Conservation (phyloP, 2,329 filamentous ascomycete species). For the Beauveria pseudobassiana region DNA sequence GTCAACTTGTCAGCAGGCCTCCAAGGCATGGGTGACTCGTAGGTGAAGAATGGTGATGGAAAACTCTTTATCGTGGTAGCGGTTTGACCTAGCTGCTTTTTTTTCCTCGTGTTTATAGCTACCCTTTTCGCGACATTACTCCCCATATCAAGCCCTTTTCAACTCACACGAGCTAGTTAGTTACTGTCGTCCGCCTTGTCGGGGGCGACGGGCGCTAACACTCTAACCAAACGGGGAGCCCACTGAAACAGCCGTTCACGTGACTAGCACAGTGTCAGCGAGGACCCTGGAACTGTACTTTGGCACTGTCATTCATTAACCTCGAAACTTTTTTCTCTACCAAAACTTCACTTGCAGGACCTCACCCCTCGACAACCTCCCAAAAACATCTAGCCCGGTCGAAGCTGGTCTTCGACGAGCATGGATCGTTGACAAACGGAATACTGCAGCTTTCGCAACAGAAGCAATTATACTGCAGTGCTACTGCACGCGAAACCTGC, state of each 20-base stretch:
- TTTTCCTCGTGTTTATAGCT: not conserved
- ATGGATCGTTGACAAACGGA: not conserved
- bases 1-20: not conserved
- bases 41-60: not conserved
- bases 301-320: constrained; percentile 12
- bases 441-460: not conserved
- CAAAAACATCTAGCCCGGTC: not conserved
- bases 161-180: not conserved
- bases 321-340: constrained; percentile 8
- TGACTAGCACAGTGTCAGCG: not conserved
- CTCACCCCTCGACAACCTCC: not conserved
- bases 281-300: not conserved
- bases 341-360: not conserved
- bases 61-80: too few relatives aligned
- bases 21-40: not conserved
- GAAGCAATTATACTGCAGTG: not conserved
- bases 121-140: not conserved
- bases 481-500: not conserved
- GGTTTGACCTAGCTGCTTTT: not conserved
- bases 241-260: not conserved
- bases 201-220: not conserved
- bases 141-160: not conserved
- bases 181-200: not conserved
- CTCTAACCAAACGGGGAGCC: not conserved
- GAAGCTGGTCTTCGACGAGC: not conserved